Percentiles rank a stretch among this genome's conserved stretches.
Conservation (phyloP, 2,329 filamentous ascomycete species). For the Xylariaceae sp. region DNA sequence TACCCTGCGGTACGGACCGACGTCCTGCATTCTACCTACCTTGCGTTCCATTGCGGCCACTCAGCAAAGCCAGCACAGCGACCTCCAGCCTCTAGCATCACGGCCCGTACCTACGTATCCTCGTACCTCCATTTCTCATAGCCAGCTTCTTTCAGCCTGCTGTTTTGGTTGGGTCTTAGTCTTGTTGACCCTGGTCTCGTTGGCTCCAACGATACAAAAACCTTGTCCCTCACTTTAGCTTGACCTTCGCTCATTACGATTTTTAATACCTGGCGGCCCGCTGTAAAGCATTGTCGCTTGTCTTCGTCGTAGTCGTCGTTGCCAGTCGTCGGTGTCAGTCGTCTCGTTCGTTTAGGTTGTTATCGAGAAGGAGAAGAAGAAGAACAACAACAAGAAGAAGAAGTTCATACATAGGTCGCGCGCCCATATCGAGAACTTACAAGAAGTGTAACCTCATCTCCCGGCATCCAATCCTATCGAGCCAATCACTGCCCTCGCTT, state of each 20-base stretch:
- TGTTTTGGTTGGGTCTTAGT: constrained; percentile 18
- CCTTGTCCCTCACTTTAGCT: constrained; percentile 15
- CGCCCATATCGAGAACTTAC: constrained; percentile 14
- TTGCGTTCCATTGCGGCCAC: not conserved
- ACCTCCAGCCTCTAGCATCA: no score
- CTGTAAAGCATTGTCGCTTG: constrained; percentile 12
- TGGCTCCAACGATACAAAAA: not conserved
- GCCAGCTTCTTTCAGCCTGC: constrained; percentile 10
- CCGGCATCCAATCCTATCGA: constrained; percentile 21
- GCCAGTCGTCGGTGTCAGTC: no score
- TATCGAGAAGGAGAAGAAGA: constrained; percentile 3
- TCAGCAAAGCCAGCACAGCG: no score
- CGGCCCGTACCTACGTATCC: not conserved
- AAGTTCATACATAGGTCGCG: constrained; percentile 14
- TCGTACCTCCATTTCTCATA: not conserved
- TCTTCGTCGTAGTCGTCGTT: no score
- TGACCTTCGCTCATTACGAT: constrained; percentile 26
- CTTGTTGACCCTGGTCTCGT: constrained; percentile 10
- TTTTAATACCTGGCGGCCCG: constrained; percentile 16
- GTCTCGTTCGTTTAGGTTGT: constrained; percentile 7
- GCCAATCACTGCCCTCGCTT: constrained; percentile 20
- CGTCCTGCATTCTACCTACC: not conserved
- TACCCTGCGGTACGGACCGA: not conserved
- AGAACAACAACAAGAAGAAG: not conserved
- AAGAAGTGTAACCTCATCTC: constrained; percentile 17